These are phyloP conservation scores for Penstemon barbatus DNA, from an alignment of 257 asterid species.

Conservation along the genomic window DNA sequence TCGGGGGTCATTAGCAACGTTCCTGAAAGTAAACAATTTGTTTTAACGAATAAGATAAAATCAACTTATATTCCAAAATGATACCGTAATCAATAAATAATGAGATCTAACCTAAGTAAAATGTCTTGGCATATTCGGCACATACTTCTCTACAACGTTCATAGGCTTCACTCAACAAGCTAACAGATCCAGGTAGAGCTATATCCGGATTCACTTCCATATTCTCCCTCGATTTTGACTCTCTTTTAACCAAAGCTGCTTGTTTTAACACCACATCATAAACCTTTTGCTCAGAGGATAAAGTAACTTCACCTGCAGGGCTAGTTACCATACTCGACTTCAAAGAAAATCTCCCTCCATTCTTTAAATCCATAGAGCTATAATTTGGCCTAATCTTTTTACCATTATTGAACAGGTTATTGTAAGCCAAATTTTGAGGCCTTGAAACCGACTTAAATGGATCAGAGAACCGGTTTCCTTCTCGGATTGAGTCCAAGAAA, in stretches of 20 bases:
- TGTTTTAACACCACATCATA: conserved; percentile 91
- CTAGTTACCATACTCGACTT: conserved; percentile 58
- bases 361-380: conserved; percentile 36
- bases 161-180: conserved; percentile 83
- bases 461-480: conserved; percentile 46
- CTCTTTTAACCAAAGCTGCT: conserved; percentile 82
- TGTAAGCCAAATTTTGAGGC: conserved; percentile 35
- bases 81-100: conserved; percentile 24
- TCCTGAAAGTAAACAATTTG: conserved; percentile 47
- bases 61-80: neutral
- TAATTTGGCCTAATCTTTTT: conserved; percentile 39
- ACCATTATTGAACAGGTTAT: conserved; percentile 40
- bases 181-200: conserved; percentile 58
- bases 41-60: conserved; percentile 16
- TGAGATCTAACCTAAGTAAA: conserved; percentile 79
- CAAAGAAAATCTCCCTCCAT: conserved; percentile 38
- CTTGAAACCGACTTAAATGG: conserved; percentile 37
- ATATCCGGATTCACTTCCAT: conserved; percentile 72
- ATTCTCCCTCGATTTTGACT: conserved; percentile 42
- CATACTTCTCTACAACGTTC: conserved; percentile 94
- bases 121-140: conserved; percentile 98
- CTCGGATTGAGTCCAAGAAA: conserved; percentile 53
- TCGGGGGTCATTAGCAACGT: conserved; percentile 94
- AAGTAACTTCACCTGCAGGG: conserved; percentile 67
- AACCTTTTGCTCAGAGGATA: conserved; percentile 89